Base-by-base conservation (phyloP, 1,139 yeast genomes). In the Taphrina confusa region DNA sequence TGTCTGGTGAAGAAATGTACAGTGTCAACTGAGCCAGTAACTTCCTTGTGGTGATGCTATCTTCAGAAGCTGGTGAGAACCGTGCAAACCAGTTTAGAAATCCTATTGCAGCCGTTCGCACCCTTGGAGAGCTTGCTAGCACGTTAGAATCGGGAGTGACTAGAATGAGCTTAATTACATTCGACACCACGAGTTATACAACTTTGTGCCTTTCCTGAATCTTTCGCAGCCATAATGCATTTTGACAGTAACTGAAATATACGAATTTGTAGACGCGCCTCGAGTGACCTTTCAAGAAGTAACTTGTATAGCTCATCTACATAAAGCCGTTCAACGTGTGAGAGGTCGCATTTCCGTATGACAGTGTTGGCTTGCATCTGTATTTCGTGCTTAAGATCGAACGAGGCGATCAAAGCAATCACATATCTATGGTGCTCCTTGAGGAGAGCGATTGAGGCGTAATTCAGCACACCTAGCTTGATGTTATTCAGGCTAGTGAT, bases 391-490 rank as follows among this genome's bases (percentile, higher is more conserved):
- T 80, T 77, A 0, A 80, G 70, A 68, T 87, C 95, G 14, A 80
- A 77, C 1, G 87, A 76, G 0, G 88, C 95, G 30, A 86, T 74
- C n/a, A 87, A 69, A 1, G 84, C 73, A 2, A 74, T 71, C 8
- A 71, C 65, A 59, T 71, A 72, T 16, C 71, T 70, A 28, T 71
- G 68, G 0, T 71, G 68, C 23, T 76, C 74, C 2, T 72, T 64
- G 62, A 84, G 80, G 0, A 78, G 74, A 3, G 77, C 73, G 16
- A 68, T 56, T 1, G 65, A 42, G 3, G 79, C 45, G 51, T 80
- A 74, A 39, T 69, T 68, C 9, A 79, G 58, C 1, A 80, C 72
- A 1, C 79, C 76, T 12, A 72, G 74, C 67, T 85, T 87, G 39
- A 79, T 79, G 0, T 66, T 69, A 1, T 74, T 66, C 40, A 87